Evolutionary conservation across 2,329 filamentous ascomycete genomes (phyloP).

Genomic region (Claviceps sp.): DNA sequence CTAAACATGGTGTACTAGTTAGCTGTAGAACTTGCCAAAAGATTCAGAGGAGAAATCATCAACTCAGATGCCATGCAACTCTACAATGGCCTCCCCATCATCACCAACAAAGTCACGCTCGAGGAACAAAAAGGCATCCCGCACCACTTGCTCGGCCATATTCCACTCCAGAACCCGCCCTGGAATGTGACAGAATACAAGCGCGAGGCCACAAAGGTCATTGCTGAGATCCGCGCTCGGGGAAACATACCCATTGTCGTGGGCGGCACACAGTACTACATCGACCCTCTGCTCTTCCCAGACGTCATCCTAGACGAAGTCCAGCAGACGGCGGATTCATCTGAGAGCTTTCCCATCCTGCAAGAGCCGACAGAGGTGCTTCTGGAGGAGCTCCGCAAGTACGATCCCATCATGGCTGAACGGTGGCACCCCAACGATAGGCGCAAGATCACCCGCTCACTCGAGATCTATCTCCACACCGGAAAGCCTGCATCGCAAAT

Average conservation of each 20-base stretch:
- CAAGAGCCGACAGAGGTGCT: conserved; percentile 58
- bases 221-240: conserved; percentile 63
- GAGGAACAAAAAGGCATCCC: conserved; percentile 67
- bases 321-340: conserved; percentile 18
- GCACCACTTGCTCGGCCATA: conserved; percentile 76
- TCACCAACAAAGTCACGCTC: conserved; percentile 80
- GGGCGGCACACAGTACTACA: conserved; percentile 92
- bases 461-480: conserved; percentile 80
- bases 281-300: conserved; percentile 69
- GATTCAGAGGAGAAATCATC: conserved; percentile 84
- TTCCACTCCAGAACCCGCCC: conserved; percentile 61
- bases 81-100: conserved; percentile 80
- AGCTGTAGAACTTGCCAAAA: conserved; percentile 72
- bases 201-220: conserved; percentile 50
- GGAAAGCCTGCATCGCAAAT: conserved; percentile 73
- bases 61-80: conserved; percentile 98
- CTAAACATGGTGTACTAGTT: conserved; percentile 40
- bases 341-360: conserved; percentile 52
- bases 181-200: conserved; percentile 78
- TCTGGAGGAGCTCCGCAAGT: conserved; percentile 56
- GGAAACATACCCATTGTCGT: conserved; percentile 81
- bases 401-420: conserved; percentile 81
- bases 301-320: conserved; percentile 43
- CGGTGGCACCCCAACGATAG: conserved; percentile 90
- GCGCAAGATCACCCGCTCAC: conserved; percentile 76